Conservation (phyloP, 2,329 filamentous ascomycete genomes). For the Byssoonygena ceratinophila region DNA sequence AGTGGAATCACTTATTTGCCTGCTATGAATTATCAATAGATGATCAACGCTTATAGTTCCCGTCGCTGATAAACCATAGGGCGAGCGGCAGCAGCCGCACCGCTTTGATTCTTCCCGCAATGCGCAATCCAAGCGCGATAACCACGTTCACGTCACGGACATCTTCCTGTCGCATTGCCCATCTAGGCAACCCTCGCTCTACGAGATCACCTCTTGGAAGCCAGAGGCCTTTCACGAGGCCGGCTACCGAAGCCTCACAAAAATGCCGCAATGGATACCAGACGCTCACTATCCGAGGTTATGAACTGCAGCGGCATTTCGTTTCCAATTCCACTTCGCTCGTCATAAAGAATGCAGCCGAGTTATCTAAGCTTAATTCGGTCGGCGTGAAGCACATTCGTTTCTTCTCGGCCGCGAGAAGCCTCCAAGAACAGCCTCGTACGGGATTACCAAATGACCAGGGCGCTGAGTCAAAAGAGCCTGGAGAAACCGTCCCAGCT, state of each 20-base stretch:
- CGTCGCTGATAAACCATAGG: neutral
- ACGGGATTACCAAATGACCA: neutral
- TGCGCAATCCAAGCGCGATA: constrained; percentile 36
- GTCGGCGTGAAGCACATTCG: neutral
- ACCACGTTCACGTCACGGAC: constrained; percentile 27
- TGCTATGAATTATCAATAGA: constrained; percentile 2
- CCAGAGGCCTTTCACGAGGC: neutral
- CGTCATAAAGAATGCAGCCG: neutral
- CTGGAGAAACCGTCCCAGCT: constrained; percentile 11
- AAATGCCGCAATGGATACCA: neutral
- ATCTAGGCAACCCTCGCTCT: constrained; percentile 6
- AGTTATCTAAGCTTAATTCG: neutral
- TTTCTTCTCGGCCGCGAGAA: neutral
- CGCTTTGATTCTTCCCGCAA: constrained; percentile 20
- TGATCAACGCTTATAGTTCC: neutral
- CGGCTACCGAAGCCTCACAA: neutral
- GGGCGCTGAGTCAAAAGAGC: neutral
- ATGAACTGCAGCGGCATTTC: neutral
- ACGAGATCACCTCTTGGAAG: neutral
- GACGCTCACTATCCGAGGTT: neutral
- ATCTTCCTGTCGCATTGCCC: constrained; percentile 22
- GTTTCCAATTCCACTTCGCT: neutral
- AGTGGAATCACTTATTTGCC: neutral
- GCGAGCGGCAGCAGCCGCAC: constrained; percentile 3
- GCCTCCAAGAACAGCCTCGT: neutral